Percentiles rank a stretch among this genome's conserved stretches.
Evolutionary conservation across 129 eudicot genomes (phyloP).

Genomic region (Flaveria robusta): DNA sequence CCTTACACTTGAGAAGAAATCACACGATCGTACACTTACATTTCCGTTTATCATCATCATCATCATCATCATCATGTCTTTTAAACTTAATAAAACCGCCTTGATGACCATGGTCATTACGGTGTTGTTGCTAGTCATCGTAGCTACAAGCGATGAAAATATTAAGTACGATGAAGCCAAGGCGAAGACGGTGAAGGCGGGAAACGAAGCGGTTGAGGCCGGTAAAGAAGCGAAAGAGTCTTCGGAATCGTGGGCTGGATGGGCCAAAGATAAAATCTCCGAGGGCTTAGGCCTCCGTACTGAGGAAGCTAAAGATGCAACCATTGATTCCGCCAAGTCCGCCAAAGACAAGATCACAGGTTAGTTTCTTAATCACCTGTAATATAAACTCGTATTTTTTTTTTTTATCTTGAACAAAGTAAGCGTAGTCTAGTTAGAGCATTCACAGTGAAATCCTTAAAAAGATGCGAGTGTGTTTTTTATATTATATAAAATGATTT

Average conservation of each 20-base stretch:
- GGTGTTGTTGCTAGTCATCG: slow-evolving; percentile 12
- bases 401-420: too few species aligned
- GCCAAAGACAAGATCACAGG: slow-evolving; percentile 47
- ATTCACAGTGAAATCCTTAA: too few species aligned
- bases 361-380: not conserved
- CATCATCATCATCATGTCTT: not conserved
- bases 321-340: slow-evolving; percentile 41
- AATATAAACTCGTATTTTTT: too few species aligned
- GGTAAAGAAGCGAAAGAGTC: slow-evolving; percentile 45
- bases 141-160: not conserved
- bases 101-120: not conserved
- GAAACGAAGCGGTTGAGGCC: slow-evolving; percentile 29
- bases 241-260: slow-evolving; percentile 68
- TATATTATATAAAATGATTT: too few species aligned
- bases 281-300: slow-evolving; percentile 56
- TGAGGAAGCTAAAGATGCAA: slow-evolving; percentile 41
- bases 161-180: slow-evolving; percentile 28
- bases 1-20: not conserved
- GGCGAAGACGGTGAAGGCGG: slow-evolving; percentile 17
- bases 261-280: slow-evolving; percentile 79
- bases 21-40: not conserved
- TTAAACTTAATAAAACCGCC: slow-evolving; percentile 6
- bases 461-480: too few species aligned
- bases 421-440: too few species aligned
- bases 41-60: too few species aligned